Percentiles rank a stretch among this genome's conserved stretches.
These are phyloP conservation scores for Calamus simplicifolius DNA, from an alignment of 176 grass and related monocot species.

Conservation along the genomic window DNA sequence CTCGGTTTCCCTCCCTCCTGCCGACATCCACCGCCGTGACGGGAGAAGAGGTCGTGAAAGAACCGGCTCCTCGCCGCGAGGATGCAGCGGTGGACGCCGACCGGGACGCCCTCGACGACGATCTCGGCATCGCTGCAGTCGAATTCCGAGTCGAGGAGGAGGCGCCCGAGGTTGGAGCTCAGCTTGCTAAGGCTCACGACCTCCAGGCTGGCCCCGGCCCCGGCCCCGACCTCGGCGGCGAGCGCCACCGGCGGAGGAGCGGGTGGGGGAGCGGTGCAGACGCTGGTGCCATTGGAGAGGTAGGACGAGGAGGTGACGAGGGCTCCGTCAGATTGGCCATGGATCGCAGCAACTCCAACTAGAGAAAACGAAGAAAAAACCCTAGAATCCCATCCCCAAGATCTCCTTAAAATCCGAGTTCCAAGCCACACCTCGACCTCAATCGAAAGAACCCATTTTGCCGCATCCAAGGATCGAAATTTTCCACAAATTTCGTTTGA, in stretches of 20 bases:
- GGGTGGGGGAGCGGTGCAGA: background rate
- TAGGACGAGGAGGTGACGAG: slow-evolving; percentile 22
- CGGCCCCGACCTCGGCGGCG: slow-evolving; percentile 8
- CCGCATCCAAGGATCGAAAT: no score
- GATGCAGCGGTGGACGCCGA: slow-evolving; percentile 90
- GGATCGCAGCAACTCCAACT: background rate
- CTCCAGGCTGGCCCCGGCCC: slow-evolving; percentile 32
- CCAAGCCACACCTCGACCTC: no score
- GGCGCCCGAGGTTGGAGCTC: slow-evolving; percentile 69
- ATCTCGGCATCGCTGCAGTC: slow-evolving; percentile 95
- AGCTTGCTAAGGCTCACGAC: slow-evolving; percentile 59
- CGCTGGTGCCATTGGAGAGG: slow-evolving; percentile 25
- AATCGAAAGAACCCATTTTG: no score
- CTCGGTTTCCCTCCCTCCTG: slow-evolving; percentile 28
- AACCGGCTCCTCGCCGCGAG: slow-evolving; percentile 70
- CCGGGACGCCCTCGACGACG: slow-evolving; percentile 45
- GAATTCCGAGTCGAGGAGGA: slow-evolving; percentile 53
- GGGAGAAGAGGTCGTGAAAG: slow-evolving; percentile 60
- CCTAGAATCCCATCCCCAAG: no score
- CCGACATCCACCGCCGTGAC: background rate
- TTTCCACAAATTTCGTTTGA: no score
- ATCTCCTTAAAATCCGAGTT: no score
- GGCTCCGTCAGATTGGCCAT: slow-evolving; percentile 14
- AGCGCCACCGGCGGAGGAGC: background rate
- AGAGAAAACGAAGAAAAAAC: no score